phyloP scores from a whole-genome alignment of 169 alveolate species.

The Plasmodium adleri region DNA sequence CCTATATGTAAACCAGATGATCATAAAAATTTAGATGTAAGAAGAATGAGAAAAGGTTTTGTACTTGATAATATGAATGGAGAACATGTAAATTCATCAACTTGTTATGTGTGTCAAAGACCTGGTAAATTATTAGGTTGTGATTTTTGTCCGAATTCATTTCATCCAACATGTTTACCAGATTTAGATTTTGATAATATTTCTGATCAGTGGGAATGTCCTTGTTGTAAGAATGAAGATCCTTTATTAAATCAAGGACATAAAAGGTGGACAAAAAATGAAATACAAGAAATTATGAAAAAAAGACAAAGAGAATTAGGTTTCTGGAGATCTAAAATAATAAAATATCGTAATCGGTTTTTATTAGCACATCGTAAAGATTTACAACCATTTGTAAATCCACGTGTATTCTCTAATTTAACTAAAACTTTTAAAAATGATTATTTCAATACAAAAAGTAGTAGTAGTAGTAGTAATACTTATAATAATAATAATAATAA shows the following conservation, averaged over 20 bases:
- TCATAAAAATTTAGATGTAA: conserved; percentile 85
- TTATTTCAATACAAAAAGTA: conserved; percentile 43
- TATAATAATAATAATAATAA: neutral
- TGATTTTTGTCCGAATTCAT: conserved; percentile 92
- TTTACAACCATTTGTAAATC: conserved; percentile 88
- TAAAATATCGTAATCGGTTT: conserved; percentile 87
- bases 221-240: conserved; percentile 92
- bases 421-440: conserved; percentile 80
- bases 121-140: conserved; percentile 92
- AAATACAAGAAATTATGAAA: conserved; percentile 86
- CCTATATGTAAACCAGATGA: conserved; percentile 92
- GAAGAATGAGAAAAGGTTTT: conserved; percentile 84
- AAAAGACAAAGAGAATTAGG: conserved; percentile 87
- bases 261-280: conserved; percentile 90
- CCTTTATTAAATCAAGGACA: conserved; percentile 92
- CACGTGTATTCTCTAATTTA: conserved; percentile 82
- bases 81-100: conserved; percentile 89
- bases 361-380: conserved; percentile 87
- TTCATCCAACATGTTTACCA: conserved; percentile 90
- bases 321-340: conserved; percentile 85
- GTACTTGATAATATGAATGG: conserved; percentile 81
- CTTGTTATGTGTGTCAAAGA: conserved; percentile 92
- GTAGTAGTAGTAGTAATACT: neutral
- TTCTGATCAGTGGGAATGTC: conserved; percentile 93
- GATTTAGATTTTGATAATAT: conserved; percentile 89